A percentile compares a stretch with the other conserved stretches of the same genome.
Conservation (phyloP, 164 flowering plant genomes). For the Annona cherimola region DNA sequence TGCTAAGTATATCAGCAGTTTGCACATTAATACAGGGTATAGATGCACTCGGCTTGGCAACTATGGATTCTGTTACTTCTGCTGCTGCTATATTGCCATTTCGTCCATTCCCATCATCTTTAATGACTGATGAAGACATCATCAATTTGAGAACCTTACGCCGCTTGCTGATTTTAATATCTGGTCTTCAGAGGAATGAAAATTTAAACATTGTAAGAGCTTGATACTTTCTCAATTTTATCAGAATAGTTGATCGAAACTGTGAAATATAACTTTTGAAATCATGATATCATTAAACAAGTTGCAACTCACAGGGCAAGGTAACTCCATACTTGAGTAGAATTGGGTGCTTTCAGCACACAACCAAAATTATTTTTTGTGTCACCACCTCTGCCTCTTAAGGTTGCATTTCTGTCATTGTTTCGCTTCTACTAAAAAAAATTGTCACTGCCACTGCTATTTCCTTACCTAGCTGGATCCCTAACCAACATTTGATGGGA, state of each 20-base stretch:
- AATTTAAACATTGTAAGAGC: conserved; percentile 28
- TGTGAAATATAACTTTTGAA: neutral
- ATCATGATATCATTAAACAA: too few species aligned
- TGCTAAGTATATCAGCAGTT: neutral
- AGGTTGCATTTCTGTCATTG: too few species aligned
- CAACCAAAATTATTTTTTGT: too few species aligned
- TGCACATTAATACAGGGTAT: conserved; percentile 52
- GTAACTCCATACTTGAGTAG: too few species aligned
- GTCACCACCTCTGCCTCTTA: too few species aligned
- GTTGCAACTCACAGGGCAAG: too few species aligned
- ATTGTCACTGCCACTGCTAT: too few species aligned
- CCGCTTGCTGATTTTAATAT: conserved; percentile 54
- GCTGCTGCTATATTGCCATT: conserved; percentile 48
- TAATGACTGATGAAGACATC: conserved; percentile 63
- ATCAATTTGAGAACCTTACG: conserved; percentile 58
- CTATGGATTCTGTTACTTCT: conserved; percentile 46
- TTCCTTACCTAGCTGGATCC: too few species aligned
- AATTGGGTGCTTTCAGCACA: too few species aligned
- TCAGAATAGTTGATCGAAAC: neutral
- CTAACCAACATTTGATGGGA: too few species aligned
- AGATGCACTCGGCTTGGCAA: conserved; percentile 84
- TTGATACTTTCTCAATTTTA: neutral
- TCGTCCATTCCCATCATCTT: conserved; percentile 24
- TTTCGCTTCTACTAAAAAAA: too few species aligned
- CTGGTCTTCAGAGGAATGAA: conserved; percentile 38